Base-by-base conservation (phyloP, 2,329 filamentous ascomycete species). In the Scorias spongiosa region DNA sequence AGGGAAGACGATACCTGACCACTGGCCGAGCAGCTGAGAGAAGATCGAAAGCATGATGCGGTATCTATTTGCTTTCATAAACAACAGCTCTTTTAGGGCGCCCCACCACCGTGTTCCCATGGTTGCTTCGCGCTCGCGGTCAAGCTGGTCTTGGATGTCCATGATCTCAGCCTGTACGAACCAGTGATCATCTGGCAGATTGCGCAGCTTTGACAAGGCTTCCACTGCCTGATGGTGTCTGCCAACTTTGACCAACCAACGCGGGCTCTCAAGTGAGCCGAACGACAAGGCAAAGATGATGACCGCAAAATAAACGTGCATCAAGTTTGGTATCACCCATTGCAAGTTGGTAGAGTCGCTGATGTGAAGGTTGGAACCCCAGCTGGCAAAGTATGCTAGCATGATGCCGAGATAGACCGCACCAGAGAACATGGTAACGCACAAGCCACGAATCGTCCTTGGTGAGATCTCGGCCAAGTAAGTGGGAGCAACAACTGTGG, bases 231-330 rank as follows among this genome's bases (percentile, higher is more conserved):
- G 43, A 39, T 57, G 57, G 18, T 56, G 48, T 46, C 57, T 53
- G 36, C 56, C 56, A 20, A 55, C 52, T 46, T 59, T 60, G 46
- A 57, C 39, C 4, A 62, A 51, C 57, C 57, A 62, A 32, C 59
- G 50, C 3, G 59, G 59, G 15, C 49, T 53, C 41, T 61, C 58
- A 45, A 55, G 49, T 5, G 54, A 53, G 44, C 58, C 50, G 46
- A 59, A 80, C 10, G 76, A 82, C 11, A 87, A 68, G 44, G 76
- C 53, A 55, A 84, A 74, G 57, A 87, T 85, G 47, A 88, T 63
- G 4, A 74, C 74, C 2, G 82, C 78, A 55, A 88, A 86, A 56
- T 86, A 86, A 59, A 89, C 68, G 57, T 89, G 83, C 45, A 88
- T 67, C 51, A 76, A 78, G 37, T 81, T 85, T 0, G 84, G 83